Evolutionary conservation across 2,329 filamentous ascomycete species (phyloP).

Genomic region (Scytalidium lignicola): DNA sequence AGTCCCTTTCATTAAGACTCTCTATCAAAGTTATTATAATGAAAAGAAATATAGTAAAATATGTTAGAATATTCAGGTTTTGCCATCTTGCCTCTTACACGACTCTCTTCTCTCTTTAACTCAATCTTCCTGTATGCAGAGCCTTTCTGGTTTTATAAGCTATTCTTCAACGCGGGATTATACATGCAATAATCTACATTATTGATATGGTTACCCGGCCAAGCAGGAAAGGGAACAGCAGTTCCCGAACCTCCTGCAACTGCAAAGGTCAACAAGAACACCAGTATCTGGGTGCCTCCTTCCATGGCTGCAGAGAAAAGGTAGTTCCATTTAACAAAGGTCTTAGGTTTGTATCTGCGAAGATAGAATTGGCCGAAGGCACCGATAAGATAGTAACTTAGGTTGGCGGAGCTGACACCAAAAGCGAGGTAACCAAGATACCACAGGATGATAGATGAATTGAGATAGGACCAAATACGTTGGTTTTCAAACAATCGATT

Average conservation of each 20-base stretch:
- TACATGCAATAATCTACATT: constrained; percentile 1
- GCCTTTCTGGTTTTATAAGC: no score
- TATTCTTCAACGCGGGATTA: not conserved
- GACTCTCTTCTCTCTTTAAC: no score
- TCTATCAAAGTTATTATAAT: no score
- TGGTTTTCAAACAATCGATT: constrained; percentile 25
- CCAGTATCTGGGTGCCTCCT: constrained; percentile 32
- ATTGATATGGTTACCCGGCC: not conserved
- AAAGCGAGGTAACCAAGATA: constrained; percentile 38
- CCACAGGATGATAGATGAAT: constrained; percentile 37
- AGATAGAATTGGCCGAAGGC: constrained; percentile 33
- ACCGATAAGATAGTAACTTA: constrained; percentile 29
- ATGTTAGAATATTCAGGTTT: no score
- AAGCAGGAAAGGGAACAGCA: not conserved
- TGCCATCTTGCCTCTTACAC: no score
- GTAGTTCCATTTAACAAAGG: constrained; percentile 34
- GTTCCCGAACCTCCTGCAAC: constrained; percentile 35
- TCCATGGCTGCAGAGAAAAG: constrained; percentile 31
- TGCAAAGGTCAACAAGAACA: constrained; percentile 34
- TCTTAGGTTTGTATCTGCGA: constrained; percentile 11
- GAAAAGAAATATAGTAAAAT: no score
- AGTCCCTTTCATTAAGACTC: no score
- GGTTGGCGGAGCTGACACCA: constrained; percentile 34
- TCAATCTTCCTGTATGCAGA: no score
- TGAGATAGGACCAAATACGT: constrained; percentile 28